phyloP scores from a whole-genome alignment of 202 grass and related monocot genomes.

The Carex arenaria region DNA sequence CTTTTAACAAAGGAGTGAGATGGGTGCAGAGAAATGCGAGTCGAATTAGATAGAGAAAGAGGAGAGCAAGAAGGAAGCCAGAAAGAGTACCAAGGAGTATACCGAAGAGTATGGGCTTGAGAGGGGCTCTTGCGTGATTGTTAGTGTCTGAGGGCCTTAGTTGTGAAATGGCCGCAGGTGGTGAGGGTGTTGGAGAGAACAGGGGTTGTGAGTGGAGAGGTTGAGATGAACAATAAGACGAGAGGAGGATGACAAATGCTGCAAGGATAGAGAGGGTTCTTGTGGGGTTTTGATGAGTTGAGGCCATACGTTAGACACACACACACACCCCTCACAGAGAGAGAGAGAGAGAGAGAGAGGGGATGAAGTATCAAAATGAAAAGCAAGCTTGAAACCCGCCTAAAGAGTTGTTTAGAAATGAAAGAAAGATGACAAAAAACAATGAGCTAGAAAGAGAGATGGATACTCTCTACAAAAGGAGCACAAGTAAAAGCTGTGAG shows the following conservation, averaged over 20 bases:
- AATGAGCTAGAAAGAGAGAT: conserved; percentile 1
- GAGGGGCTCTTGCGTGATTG: conserved; percentile 36
- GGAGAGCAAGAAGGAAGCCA: conserved; percentile 63
- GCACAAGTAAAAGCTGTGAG: conserved; percentile 6
- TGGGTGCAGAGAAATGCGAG: conserved; percentile 58
- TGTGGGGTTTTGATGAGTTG: conserved; percentile 41
- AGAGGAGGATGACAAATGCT: conserved; percentile 36
- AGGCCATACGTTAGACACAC: background rate
- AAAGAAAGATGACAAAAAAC: conserved; percentile 13
- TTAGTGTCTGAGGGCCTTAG: conserved; percentile 28
- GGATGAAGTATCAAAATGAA: background rate
- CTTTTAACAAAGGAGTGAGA: conserved; percentile 54
- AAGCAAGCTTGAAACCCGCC: conserved; percentile 12
- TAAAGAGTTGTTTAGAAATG: conserved; percentile 17
- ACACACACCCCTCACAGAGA: background rate
- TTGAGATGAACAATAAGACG: conserved; percentile 34
- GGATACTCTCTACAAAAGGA: background rate
- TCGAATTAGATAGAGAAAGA: conserved; percentile 71
- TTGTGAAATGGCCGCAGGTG: conserved; percentile 23
- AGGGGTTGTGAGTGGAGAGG: conserved; percentile 81
- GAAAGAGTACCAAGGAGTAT: conserved; percentile 70
- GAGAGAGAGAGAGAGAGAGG: background rate
- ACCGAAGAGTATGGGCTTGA: conserved; percentile 70
- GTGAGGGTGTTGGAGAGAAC: conserved; percentile 31
- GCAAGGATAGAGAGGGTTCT: conserved; percentile 47